Conservation (phyloP, 768 basidiomycete species). For the Xerocomellus intermedius region DNA sequence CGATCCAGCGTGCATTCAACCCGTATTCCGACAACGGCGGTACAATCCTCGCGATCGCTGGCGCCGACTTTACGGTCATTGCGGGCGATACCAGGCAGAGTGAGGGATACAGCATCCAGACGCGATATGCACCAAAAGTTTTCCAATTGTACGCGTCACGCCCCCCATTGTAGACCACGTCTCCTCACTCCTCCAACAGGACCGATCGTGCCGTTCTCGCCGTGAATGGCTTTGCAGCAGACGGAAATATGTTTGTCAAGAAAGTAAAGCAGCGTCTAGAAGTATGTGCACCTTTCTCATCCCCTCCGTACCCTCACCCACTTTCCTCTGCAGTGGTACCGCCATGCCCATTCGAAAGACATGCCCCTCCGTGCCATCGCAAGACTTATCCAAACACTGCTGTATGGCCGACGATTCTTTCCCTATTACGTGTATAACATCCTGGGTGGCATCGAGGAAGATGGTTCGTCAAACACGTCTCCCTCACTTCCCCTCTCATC, state of each 20-base stretch:
- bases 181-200: constrained; percentile 39
- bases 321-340: constrained; percentile 74
- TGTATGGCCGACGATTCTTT: constrained; percentile 95
- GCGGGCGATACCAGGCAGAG: no score
- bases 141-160: constrained; percentile 74
- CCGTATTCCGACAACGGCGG: no score
- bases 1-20: no score
- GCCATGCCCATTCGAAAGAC: constrained; percentile 19
- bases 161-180: no score
- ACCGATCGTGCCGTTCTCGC: constrained; percentile 92
- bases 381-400: constrained; percentile 97
- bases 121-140: constrained; percentile 94
- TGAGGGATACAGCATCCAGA: constrained; percentile 70
- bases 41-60: no score
- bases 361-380: constrained; percentile 52
- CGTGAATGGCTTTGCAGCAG: constrained; percentile 96
- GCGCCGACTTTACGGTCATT: no score
- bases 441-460: constrained; percentile 93
- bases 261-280: constrained; percentile 93
- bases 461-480: constrained; percentile 57
- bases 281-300: constrained; percentile 46
- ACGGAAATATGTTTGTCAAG: constrained; percentile 83
- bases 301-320: not conserved
- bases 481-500: not conserved
- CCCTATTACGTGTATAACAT: constrained; percentile 98